phyloP scores from a whole-genome alignment of 805 yeast species.

The Candida maltosa region DNA sequence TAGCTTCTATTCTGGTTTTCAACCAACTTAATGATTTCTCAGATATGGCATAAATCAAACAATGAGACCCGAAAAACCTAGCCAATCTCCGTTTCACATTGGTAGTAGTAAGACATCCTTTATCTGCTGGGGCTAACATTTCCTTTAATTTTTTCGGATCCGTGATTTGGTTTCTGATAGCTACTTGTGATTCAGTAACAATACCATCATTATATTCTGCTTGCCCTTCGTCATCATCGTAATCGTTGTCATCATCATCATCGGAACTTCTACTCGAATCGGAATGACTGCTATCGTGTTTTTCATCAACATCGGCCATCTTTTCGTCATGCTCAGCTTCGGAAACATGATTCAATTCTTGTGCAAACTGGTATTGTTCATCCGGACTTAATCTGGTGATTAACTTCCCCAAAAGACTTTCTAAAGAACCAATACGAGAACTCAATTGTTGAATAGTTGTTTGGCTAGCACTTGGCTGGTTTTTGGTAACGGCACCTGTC shows the following conservation, averaged over 20 bases:
- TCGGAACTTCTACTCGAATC: not conserved
- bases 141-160: slow-evolving; percentile 8
- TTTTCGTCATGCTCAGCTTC: too few relatives aligned
- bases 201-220: slow-evolving; percentile 1
- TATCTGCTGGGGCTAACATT: slow-evolving; percentile 7
- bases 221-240: not conserved
- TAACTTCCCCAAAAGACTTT: slow-evolving; percentile 14
- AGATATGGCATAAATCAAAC: slow-evolving; percentile 27
- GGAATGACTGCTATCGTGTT: too few relatives aligned
- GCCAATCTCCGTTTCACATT: slow-evolving; percentile 5
- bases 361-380: too few relatives aligned
- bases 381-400: slow-evolving; percentile 11
- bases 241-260: slow-evolving; percentile 2
- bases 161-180: too few relatives aligned
- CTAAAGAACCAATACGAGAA: slow-evolving; percentile 13
- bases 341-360: too few relatives aligned
- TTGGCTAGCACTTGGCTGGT: not conserved
- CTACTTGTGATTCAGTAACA: too few relatives aligned
- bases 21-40: slow-evolving; percentile 28
- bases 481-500: not conserved
- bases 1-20: slow-evolving; percentile 15
- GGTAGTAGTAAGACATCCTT: slow-evolving; percentile 1
- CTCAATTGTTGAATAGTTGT: slow-evolving; percentile 10
- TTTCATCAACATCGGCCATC: too few relatives aligned
- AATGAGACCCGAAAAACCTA: slow-evolving; percentile 18